Percentiles rank a stretch among this genome's conserved stretches.
phyloP scores from a whole-genome alignment of 495 filamentous ascomycete genomes.

The Cercophora sp. region DNA sequence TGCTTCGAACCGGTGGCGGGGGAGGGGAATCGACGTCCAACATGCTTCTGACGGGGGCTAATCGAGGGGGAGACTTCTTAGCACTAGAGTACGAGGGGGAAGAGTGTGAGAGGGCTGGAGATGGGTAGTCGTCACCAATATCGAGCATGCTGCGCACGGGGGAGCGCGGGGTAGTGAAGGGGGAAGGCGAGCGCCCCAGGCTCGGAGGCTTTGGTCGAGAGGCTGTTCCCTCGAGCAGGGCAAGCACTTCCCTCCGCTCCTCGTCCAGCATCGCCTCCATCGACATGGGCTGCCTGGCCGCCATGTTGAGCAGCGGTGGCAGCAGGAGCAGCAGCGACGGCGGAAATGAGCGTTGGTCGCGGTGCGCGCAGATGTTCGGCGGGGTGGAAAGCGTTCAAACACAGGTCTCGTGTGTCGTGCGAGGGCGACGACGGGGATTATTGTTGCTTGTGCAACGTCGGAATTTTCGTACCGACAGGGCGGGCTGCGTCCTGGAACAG shows the following conservation, averaged over 20 bases:
- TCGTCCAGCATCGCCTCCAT: constrained; percentile 69
- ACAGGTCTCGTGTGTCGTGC: not conserved
- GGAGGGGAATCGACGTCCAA: constrained; percentile 48
- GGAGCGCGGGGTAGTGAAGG: constrained; percentile 47
- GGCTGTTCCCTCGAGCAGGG: constrained; percentile 50
- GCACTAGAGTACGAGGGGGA: constrained; percentile 24
- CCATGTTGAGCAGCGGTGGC: not conserved
- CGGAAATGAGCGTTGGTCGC: not conserved
- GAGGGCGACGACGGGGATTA: not conserved
- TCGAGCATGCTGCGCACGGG: constrained; percentile 55
- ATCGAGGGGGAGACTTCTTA: constrained; percentile 20
- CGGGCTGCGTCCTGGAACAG: too few species aligned
- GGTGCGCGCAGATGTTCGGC: not conserved
- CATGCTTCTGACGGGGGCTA: constrained; percentile 56
- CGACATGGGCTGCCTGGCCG: constrained; percentile 46
- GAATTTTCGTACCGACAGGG: not conserved
- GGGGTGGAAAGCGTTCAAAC: not conserved
- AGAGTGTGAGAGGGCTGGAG: constrained; percentile 14
- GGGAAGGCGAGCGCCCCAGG: constrained; percentile 43
- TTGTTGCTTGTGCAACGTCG: not conserved
- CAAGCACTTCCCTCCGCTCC: constrained; percentile 67
- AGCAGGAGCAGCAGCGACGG: not conserved
- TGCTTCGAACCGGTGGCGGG: constrained; percentile 33
- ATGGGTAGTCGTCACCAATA: constrained; percentile 37
- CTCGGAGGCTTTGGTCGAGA: constrained; percentile 36